Evolutionary conservation across 2,329 filamentous ascomycete species (phyloP).

Genomic region (Polychaeton citri): DNA sequence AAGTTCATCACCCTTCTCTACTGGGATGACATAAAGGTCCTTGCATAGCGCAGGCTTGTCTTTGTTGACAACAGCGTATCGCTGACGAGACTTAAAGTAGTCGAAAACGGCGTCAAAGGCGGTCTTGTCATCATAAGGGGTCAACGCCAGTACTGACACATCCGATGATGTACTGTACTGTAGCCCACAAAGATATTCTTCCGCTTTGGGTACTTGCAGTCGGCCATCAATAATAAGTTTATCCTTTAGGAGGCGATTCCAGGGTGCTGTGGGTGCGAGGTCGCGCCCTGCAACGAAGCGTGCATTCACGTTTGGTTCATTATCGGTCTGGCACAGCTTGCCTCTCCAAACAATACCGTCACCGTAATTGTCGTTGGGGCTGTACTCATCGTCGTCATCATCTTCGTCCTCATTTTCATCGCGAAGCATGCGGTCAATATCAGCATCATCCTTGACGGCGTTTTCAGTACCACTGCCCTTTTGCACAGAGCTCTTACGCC

Average conservation of each 20-base stretch:
- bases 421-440: slow-evolving; percentile 78
- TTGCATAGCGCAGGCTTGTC: slow-evolving; percentile 48
- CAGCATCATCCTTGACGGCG: slow-evolving; percentile 62
- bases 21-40: slow-evolving; percentile 82
- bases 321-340: slow-evolving; percentile 34
- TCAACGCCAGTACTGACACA: slow-evolving; percentile 65
- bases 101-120: slow-evolving; percentile 68
- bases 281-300: slow-evolving; percentile 77
- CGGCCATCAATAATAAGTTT: slow-evolving; percentile 61
- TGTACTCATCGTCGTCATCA: slow-evolving; percentile 60
- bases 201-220: slow-evolving; percentile 69
- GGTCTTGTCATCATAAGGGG: slow-evolving; percentile 44
- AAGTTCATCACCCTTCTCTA: slow-evolving; percentile 55
- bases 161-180: slow-evolving; percentile 73
- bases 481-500: slow-evolving; percentile 21
- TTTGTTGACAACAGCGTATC: slow-evolving; percentile 79
- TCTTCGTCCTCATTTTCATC: slow-evolving; percentile 69
- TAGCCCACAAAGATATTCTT: slow-evolving; percentile 80
- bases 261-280: slow-evolving; percentile 51
- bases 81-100: slow-evolving; percentile 70
- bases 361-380: slow-evolving; percentile 58
- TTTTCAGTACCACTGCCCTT: slow-evolving; percentile 23
- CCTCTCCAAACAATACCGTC: slow-evolving; percentile 71
- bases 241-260: slow-evolving; percentile 62
- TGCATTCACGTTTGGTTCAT: slow-evolving; percentile 47